These are phyloP conservation scores for Hypomontagnella monticulosa DNA, from an alignment of 495 filamentous ascomycete genomes.

Conservation along the genomic window DNA sequence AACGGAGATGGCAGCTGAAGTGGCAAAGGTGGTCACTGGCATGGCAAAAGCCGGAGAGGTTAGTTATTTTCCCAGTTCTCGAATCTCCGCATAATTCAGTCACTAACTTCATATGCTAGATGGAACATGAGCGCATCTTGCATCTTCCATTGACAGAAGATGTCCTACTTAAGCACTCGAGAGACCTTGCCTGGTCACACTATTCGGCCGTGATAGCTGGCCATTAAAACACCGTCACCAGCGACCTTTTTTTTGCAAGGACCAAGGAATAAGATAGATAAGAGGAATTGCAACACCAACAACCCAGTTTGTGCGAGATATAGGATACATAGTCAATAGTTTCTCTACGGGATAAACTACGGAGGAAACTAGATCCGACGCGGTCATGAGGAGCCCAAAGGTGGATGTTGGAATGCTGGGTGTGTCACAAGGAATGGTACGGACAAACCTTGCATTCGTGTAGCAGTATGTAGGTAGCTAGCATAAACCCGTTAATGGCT, in stretches of 20 bases:
- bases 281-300: neutral
- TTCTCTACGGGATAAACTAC: neutral
- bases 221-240: slow-evolving; percentile 20
- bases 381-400: neutral
- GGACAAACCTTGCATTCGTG: slow-evolving; percentile 21
- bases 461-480: slow-evolving; percentile 36
- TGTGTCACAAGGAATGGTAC: slow-evolving; percentile 8
- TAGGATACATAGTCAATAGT: slow-evolving; percentile 29
- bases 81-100: neutral
- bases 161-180: slow-evolving; percentile 70
- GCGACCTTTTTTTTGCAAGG: neutral
- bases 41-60: slow-evolving; percentile 66
- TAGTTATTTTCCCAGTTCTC: slow-evolving; percentile 40
- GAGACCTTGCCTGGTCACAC: slow-evolving; percentile 73
- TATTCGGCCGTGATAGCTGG: slow-evolving; percentile 53
- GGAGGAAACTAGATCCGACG: neutral
- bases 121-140: slow-evolving; percentile 62
- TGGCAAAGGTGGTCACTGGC: slow-evolving; percentile 69
- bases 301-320: neutral
- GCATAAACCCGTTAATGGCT: slow-evolving; percentile 36
- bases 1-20: slow-evolving; percentile 80
- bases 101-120: slow-evolving; percentile 42
- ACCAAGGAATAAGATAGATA: slow-evolving; percentile 1
- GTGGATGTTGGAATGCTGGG: neutral
- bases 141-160: slow-evolving; percentile 78